Evolutionary conservation across 192 early-diverging fungal species (phyloP).

Genomic region (Coemansia sp.): DNA sequence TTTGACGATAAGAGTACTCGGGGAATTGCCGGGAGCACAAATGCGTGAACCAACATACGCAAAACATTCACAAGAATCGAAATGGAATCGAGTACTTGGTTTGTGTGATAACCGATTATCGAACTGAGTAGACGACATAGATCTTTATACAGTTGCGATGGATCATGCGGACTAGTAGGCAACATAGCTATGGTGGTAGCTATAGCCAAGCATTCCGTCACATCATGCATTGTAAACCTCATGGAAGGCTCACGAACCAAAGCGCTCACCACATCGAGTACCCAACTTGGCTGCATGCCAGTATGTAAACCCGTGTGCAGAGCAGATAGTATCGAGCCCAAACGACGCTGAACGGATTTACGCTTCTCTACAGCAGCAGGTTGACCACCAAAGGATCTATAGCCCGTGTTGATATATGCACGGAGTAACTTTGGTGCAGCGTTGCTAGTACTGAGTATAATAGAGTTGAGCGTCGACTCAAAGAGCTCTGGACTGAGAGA

Average conservation of each 20-base stretch:
- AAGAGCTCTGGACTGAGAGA: conserved; percentile 11
- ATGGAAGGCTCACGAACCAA: conserved; percentile 20
- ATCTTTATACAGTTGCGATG: conserved; percentile 10
- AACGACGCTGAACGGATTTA: conserved; percentile 21
- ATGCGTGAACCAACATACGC: conserved; percentile 37
- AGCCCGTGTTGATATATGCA: conserved; percentile 19
- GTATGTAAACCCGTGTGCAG: conserved; percentile 12
- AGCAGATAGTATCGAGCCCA: conserved; percentile 17
- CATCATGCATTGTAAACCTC: conserved; percentile 33
- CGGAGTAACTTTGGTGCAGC: conserved; percentile 13
- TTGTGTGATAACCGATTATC: conserved; percentile 25
- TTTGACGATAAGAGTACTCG: not conserved
- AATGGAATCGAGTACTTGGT: conserved; percentile 20
- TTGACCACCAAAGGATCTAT: conserved; percentile 8
- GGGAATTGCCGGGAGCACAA: conserved; percentile 18
- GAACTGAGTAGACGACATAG: conserved; percentile 20
- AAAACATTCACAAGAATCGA: conserved; percentile 14
- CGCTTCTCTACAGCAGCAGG: conserved; percentile 10
- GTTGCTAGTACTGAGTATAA: conserved; percentile 6
- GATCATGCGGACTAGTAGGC: conserved; percentile 4
- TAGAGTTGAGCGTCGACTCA: conserved; percentile 12
- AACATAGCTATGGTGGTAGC: conserved; percentile 7
- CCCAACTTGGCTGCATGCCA: not conserved
- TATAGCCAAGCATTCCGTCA: conserved; percentile 19
- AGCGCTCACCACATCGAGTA: conserved; percentile 18